Conservation (phyloP, 768 basidiomycete species). For the Filobasidium wieringae region DNA sequence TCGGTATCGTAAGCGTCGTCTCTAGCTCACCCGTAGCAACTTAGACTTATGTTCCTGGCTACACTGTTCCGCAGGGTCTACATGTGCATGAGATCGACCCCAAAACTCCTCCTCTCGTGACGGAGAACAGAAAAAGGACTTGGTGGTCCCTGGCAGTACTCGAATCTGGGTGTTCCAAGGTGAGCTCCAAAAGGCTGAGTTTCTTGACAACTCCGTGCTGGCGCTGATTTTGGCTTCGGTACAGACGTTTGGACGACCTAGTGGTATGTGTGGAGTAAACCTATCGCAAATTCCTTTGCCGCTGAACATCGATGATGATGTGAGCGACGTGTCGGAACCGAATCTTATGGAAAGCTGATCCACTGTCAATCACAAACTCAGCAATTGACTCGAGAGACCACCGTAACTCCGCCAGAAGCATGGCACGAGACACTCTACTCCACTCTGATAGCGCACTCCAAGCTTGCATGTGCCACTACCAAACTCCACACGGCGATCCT, state of each 20-base stretch:
- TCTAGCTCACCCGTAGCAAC: too few relatives aligned
- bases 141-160: conserved; percentile 17
- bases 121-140: conserved; percentile 10
- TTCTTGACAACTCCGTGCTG: neutral
- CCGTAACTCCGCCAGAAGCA: neutral
- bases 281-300: conserved; percentile 7
- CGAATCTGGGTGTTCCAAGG: conserved; percentile 14
- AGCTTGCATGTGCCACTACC: conserved; percentile 9
- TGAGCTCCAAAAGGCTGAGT: neutral
- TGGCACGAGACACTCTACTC: conserved; percentile 14
- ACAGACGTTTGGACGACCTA: conserved; percentile 16
- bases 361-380: neutral
- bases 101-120: conserved; percentile 7
- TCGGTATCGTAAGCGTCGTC: conserved; percentile 1
- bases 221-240: neutral
- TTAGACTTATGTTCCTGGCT: neutral
- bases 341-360: too few relatives aligned
- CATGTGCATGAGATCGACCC: conserved; percentile 5
- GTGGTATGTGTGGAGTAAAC: neutral
- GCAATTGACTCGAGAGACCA: conserved; percentile 11
- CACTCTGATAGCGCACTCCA: conserved; percentile 12
- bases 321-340: neutral
- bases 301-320: conserved; percentile 17
- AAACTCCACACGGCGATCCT: conserved; percentile 13
- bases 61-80: conserved; percentile 8